phyloP scores from a whole-genome alignment of 1,284 basidiomycete species.

The Boletus subluridellus region DNA sequence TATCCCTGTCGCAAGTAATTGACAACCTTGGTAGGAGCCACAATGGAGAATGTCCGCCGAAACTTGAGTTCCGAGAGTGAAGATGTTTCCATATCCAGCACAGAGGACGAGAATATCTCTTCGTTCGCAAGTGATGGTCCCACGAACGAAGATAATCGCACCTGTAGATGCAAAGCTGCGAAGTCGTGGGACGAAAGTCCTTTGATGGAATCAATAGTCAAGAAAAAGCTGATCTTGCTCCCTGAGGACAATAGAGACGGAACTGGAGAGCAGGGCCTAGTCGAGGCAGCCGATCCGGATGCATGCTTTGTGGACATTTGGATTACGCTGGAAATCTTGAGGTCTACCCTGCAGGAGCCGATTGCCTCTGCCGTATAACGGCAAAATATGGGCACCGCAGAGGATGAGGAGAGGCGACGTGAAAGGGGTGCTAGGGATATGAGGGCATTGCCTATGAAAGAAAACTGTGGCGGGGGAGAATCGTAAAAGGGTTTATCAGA shows the following conservation, averaged over 20 bases:
- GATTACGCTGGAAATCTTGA: slow-evolving; percentile 74
- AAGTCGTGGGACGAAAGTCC: slow-evolving; percentile 88
- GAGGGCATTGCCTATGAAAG: slow-evolving; percentile 86
- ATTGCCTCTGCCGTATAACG: slow-evolving; percentile 91
- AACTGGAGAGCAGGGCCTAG: slow-evolving; percentile 65
- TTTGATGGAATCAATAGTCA: slow-evolving; percentile 82
- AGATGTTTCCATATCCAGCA: slow-evolving; percentile 70
- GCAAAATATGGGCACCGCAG: slow-evolving; percentile 83
- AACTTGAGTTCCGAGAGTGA: slow-evolving; percentile 77
- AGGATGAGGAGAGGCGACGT: slow-evolving; percentile 71
- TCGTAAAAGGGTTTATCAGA: slow-evolving; percentile 93
- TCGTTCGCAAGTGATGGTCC: slow-evolving; percentile 68
- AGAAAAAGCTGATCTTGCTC: slow-evolving; percentile 75
- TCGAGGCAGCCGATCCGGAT: slow-evolving; percentile 59
- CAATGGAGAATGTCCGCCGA: slow-evolving; percentile 75
- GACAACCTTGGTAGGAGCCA: slow-evolving; percentile 69
- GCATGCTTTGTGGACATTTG: slow-evolving; percentile 54
- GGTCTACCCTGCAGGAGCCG: slow-evolving; percentile 82
- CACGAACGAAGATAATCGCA: slow-evolving; percentile 76
- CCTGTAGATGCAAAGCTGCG: slow-evolving; percentile 77
- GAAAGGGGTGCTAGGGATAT: slow-evolving; percentile 82
- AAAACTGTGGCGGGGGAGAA: slow-evolving; percentile 78
- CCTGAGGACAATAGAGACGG: slow-evolving; percentile 64
- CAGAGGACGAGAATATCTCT: slow-evolving; percentile 76
- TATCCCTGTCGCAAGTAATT: slow-evolving; percentile 72